Percentiles rank a stretch among this genome's conserved stretches.
phyloP scores from a whole-genome alignment of 257 asterid genomes.

The Primulina huaijiensis region DNA sequence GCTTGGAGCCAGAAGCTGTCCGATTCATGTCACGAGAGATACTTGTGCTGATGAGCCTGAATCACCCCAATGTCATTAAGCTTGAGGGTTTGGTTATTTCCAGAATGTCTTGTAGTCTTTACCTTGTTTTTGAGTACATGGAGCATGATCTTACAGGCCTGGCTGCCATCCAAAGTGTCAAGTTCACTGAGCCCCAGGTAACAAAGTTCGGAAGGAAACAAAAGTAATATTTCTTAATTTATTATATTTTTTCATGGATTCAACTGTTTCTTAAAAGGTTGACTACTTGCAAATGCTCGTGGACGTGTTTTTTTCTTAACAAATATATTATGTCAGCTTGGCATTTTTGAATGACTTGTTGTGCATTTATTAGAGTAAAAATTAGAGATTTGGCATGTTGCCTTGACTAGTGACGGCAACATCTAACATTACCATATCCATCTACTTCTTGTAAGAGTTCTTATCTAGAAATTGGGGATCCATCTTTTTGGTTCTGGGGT shows the following conservation, averaged over 20 bases:
- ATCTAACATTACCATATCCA: not conserved
- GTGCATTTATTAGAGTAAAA: not conserved
- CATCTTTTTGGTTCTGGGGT: too few species aligned
- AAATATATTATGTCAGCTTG: not conserved
- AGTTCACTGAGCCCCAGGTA: conserved; percentile 82
- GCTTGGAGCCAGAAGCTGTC: conserved; percentile 68
- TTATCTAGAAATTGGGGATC: not conserved
- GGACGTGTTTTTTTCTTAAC: not conserved
- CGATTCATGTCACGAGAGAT: conserved; percentile 89
- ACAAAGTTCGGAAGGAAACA: conserved; percentile 2
- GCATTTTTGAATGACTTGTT: conserved; percentile 3
- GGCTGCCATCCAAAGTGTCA: conserved; percentile 57
- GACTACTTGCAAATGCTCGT: conserved; percentile 6
- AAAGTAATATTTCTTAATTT: not conserved
- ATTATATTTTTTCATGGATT: conserved; percentile 23
- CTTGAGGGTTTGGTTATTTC: conserved; percentile 90
- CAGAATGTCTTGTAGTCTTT: conserved; percentile 80
- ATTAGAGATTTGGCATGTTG: not conserved
- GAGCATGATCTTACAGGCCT: conserved; percentile 98
- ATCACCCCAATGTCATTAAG: conserved; percentile 91
- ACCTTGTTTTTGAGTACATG: conserved; percentile 90
- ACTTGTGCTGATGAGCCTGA: conserved; percentile 54
- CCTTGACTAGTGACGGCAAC: not conserved
- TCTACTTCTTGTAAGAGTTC: not conserved
- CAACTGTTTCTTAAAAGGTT: conserved; percentile 1